These are phyloP conservation scores for Cryptococcus amylolentus DNA, from an alignment of 1,284 basidiomycete species.

Conservation along the genomic window DNA sequence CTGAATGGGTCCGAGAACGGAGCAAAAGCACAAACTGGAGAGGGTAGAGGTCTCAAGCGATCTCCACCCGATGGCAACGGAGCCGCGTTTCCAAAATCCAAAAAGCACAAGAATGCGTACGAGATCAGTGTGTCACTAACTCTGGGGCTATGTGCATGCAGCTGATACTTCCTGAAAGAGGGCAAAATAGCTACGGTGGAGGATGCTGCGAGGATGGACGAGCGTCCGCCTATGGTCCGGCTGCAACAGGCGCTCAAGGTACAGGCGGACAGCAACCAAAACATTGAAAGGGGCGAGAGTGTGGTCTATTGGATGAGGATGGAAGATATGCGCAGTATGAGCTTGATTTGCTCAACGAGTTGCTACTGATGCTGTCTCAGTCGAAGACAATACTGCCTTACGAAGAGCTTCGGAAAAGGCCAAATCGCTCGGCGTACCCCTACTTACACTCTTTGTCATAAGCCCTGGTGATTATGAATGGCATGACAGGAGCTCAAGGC, in stretches of 20 bases:
- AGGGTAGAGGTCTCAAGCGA: conserved; percentile 8
- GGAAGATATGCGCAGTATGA: conserved; percentile 73
- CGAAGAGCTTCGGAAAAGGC: conserved; percentile 67
- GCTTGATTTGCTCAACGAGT: background rate
- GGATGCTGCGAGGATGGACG: conserved; percentile 62
- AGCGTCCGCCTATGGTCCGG: conserved; percentile 56
- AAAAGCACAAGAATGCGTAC: conserved; percentile 39
- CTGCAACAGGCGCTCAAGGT: conserved; percentile 57
- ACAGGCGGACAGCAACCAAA: conserved; percentile 37
- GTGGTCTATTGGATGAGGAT: conserved; percentile 92
- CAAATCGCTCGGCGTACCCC: conserved; percentile 58
- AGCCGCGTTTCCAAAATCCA: conserved; percentile 24
- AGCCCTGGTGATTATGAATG: conserved; percentile 80
- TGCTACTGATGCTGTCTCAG: conserved; percentile 46
- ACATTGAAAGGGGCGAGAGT: conserved; percentile 54
- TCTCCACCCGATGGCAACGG: conserved; percentile 33
- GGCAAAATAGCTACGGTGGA: conserved; percentile 65
- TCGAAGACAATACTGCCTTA: conserved; percentile 77
- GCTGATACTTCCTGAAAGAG: conserved; percentile 19
- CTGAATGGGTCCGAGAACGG: too few relatives aligned
- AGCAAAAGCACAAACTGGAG: too few relatives aligned
- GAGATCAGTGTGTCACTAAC: conserved; percentile 31
- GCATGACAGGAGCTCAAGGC: conserved; percentile 72
- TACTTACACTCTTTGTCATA: conserved; percentile 72
- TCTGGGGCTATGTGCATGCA: background rate